A percentile compares a stretch with the other conserved stretches of the same genome.
These are phyloP conservation scores for Candida hispaniensis DNA, from an alignment of 805 yeast genomes.

Conservation along the genomic window DNA sequence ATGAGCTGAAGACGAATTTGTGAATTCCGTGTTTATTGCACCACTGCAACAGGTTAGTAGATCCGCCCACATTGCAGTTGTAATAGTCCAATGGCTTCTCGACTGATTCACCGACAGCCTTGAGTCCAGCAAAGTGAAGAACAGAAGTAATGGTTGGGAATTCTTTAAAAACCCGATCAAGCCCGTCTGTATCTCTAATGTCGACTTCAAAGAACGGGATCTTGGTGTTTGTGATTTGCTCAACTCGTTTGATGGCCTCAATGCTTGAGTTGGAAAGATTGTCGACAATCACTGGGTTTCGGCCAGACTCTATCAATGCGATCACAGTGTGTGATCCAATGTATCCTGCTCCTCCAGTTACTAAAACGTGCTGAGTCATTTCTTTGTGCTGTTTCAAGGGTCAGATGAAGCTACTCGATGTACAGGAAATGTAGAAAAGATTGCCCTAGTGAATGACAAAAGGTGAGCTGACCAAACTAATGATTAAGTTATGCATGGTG, in stretches of 20 bases:
- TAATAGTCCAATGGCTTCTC: conserved; percentile 57
- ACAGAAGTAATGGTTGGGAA: conserved; percentile 45
- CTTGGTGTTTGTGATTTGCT: conserved; percentile 39
- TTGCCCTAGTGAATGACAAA: too few relatives aligned
- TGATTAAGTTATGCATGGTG: too few relatives aligned
- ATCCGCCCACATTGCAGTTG: conserved; percentile 56
- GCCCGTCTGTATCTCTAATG: conserved; percentile 39
- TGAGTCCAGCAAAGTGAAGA: conserved; percentile 72
- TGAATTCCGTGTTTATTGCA: conserved; percentile 38
- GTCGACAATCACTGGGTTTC: conserved; percentile 64
- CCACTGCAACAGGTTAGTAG: conserved; percentile 45
- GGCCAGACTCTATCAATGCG: conserved; percentile 37
- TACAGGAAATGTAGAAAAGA: too few relatives aligned
- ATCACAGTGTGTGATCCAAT: conserved; percentile 71
- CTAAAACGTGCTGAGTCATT: conserved; percentile 40
- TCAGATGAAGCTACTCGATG: too few relatives aligned
- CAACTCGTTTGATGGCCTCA: conserved; percentile 46
- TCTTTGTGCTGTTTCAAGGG: too few relatives aligned
- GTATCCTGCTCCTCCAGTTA: conserved; percentile 83
- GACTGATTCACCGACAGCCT: conserved; percentile 74
- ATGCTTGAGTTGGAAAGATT: conserved; percentile 55
- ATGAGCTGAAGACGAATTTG: conserved; percentile 59
- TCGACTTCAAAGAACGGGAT: conserved; percentile 50
- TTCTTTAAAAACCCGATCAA: conserved; percentile 39
- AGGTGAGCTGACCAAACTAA: too few relatives aligned